Percentiles rank a stretch among this genome's conserved stretches.
These are phyloP conservation scores for Debaryomyces udenii DNA, from an alignment of 1,139 yeast genomes.

Conservation along the genomic window DNA sequence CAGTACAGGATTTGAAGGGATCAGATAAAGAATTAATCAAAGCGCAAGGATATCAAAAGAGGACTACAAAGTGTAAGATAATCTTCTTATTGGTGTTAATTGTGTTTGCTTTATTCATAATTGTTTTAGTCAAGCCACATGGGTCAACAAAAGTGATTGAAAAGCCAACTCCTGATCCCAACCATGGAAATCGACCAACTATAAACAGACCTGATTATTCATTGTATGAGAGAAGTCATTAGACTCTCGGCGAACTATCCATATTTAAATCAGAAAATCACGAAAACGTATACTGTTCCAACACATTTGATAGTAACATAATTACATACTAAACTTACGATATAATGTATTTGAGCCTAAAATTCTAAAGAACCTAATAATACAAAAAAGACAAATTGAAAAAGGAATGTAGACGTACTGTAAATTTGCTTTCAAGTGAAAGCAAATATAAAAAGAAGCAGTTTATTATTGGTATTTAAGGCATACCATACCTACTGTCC, in stretches of 20 bases:
- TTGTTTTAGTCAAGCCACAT: constrained; percentile 70
- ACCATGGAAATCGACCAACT: constrained; percentile 14
- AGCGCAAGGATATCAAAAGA: constrained; percentile 81
- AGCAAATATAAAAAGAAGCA: constrained; percentile 2
- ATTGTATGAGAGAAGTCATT: too few species aligned
- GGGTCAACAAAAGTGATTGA: constrained; percentile 27
- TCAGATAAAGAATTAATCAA: constrained; percentile 77
- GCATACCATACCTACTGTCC: constrained; percentile 15
- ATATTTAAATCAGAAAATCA: too few species aligned
- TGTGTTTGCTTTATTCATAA: constrained; percentile 70
- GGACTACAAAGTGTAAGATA: constrained; percentile 89
- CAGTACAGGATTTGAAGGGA: constrained; percentile 71
- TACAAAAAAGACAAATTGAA: too few species aligned
- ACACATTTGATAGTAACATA: too few species aligned
- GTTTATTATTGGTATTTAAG: constrained; percentile 4
- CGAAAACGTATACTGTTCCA: too few species aligned
- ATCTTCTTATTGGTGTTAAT: constrained; percentile 72
- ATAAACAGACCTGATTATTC: too few species aligned
- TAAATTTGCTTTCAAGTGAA: not conserved
- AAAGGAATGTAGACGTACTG: constrained; percentile 1
- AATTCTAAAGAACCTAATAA: too few species aligned
- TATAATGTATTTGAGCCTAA: too few species aligned
- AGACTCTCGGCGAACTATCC: too few species aligned
- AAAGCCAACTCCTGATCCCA: constrained; percentile 20
- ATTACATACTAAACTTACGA: too few species aligned